Conservation (phyloP, 2,329 filamentous ascomycete species). For the Alternaria rosae region DNA sequence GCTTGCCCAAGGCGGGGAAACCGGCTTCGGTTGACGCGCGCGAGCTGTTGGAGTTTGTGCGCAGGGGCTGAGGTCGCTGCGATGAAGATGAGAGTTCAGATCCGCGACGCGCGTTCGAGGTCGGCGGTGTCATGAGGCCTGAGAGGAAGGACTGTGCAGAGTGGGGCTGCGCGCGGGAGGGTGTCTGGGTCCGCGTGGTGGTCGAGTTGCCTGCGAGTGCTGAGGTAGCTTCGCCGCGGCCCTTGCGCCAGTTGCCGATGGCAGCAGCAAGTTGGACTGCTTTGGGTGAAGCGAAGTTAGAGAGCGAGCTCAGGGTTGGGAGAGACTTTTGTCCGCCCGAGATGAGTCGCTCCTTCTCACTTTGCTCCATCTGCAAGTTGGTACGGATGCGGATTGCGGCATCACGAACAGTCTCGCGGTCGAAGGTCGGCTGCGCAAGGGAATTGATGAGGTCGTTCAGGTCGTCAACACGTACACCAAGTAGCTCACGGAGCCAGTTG, state of each 20-base stretch:
- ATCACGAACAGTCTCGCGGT: constrained; percentile 82
- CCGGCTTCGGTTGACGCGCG: constrained; percentile 39
- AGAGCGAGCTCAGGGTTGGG: constrained; percentile 78
- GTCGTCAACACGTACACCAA: constrained; percentile 89
- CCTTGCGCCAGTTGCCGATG: constrained; percentile 93
- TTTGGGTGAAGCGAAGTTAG: constrained; percentile 80
- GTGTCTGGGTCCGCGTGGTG: constrained; percentile 43
- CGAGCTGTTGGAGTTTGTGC: constrained; percentile 38
- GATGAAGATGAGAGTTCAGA: constrained; percentile 55
- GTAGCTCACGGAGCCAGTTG: constrained; percentile 89
- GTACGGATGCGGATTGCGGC: constrained; percentile 91
- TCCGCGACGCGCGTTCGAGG: constrained; percentile 72
- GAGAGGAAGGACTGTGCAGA: constrained; percentile 71
- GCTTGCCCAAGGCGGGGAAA: constrained; percentile 43
- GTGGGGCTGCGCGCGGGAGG: constrained; percentile 50
- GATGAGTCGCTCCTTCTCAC: constrained; percentile 87
- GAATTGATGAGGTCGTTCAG: constrained; percentile 88
- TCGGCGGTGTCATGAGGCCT: constrained; percentile 88
- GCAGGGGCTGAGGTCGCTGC: constrained; percentile 33
- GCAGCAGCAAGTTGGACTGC: constrained; percentile 93
- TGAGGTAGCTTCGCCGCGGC: constrained; percentile 58
- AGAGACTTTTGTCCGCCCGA: constrained; percentile 67
- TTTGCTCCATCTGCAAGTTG: constrained; percentile 97
- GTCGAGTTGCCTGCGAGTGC: constrained; percentile 48
- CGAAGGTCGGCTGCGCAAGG: constrained; percentile 76